phyloP scores from a whole-genome alignment of 306 rosid species.

The Carpinus viminea region DNA sequence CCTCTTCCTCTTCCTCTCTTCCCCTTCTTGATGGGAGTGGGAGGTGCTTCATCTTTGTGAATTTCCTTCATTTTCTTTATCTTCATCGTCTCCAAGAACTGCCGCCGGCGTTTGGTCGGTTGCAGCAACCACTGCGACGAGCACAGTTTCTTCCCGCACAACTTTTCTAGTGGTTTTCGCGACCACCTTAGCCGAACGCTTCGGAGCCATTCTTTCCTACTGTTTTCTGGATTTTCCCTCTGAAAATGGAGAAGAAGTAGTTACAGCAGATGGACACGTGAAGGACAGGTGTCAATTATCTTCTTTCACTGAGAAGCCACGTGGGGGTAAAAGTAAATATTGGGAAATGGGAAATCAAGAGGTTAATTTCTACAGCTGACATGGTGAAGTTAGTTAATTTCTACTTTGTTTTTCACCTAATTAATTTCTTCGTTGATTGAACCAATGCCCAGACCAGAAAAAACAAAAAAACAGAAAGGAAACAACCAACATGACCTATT shows the following conservation, averaged over 20 bases:
- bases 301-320: not conserved
- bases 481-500: no score
- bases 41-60: not conserved
- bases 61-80: conserved; percentile 3
- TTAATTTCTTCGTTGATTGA: no score
- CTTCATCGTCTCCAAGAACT: not conserved
- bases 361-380: not conserved
- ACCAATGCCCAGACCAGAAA: no score
- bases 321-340: conserved; percentile 18
- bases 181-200: conserved; percentile 32
- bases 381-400: no score
- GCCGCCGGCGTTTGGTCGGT: conserved; percentile 18
- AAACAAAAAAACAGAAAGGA: no score
- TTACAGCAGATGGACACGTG: conserved; percentile 31
- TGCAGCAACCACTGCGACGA: conserved; percentile 34
- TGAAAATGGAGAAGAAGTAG: not conserved
- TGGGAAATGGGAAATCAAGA: not conserved
- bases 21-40: not conserved
- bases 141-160: conserved; percentile 30
- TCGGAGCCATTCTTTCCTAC: conserved; percentile 44
- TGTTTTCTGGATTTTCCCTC: not conserved
- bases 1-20: conserved; percentile 28
- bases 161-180: conserved; percentile 42
- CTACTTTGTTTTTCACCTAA: no score
- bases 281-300: conserved; percentile 33